Base-by-base conservation (phyloP, 2,329 filamentous ascomycete genomes). In the Fusarium chuoi region DNA sequence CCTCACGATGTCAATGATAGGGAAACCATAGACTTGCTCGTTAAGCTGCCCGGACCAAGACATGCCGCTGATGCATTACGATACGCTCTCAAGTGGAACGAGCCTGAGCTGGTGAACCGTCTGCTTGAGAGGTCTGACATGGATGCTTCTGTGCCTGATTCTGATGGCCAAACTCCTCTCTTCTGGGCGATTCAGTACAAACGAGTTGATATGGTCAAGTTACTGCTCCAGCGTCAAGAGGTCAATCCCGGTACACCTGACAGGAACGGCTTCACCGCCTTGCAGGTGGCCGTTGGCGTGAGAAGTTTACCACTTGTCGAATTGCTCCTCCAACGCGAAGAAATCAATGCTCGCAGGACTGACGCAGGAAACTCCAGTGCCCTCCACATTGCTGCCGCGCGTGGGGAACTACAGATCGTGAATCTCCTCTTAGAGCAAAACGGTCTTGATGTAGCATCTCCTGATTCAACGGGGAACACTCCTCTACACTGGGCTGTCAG, bases 51-150 rank as follows among this genome's bases (percentile, higher is more conserved):
- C 28, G 59, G 71, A 26, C 39, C 48, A 6, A 24, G 24, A 20
- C 39, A 57, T 24, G 54, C 49, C 24, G 38, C 62, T 13, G 48
- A 52, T 20, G 49, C 48, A 12, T 33, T 75, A 35, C 41, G 36
- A 4, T 35, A 65, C 41, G 70, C 64, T 35, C 26, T 60, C 9
- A 28, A 42, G 3, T 45, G 9, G 20, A n/a, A 38, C 13, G 17
- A 69, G 20, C 14, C 45, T 15, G 33, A 22, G 6, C 41, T 75
- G 28, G 49, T 62, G 10, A 39, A 28, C 18, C 51, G 64, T 8
- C 42, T 74, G 22, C 55, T 75, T 8, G 41, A 38, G 36, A 64
- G 60, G 20, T 42, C 62, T 15, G 62, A 65, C 11, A 41, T 74
- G 12, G 39, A 70, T 60, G 49, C 26, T 8, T 58, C 63, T 7